Conservation (phyloP, 352 stramenopile species). For the Phytopythium kandeliae region DNA sequence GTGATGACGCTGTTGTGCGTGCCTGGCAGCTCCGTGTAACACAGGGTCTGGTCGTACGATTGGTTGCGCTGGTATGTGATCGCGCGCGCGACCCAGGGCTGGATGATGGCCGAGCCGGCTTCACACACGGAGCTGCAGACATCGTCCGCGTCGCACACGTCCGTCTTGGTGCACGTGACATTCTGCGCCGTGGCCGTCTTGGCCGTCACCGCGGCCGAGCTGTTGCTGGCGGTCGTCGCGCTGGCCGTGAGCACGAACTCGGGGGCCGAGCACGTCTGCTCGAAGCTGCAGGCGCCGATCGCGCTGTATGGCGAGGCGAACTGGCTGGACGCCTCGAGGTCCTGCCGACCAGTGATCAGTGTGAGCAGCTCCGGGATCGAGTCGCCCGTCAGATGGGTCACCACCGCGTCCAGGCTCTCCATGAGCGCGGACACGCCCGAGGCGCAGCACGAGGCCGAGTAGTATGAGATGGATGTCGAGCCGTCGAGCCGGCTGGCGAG, state of each 20-base stretch:
- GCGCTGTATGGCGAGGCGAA: slow-evolving; percentile 37
- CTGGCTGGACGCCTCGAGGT: slow-evolving; percentile 11
- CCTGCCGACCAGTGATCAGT: slow-evolving; percentile 35
- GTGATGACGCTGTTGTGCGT: slow-evolving; percentile 80
- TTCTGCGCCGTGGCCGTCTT: slow-evolving; percentile 35
- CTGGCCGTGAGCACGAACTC: slow-evolving; percentile 28
- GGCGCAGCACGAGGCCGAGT: slow-evolving; percentile 41
- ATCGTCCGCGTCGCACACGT: slow-evolving; percentile 51
- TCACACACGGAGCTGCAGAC: slow-evolving; percentile 66
- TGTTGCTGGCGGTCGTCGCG: slow-evolving; percentile 13
- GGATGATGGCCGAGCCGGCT: slow-evolving; percentile 44
- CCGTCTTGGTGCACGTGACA: slow-evolving; percentile 43
- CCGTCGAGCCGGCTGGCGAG: slow-evolving; percentile 32
- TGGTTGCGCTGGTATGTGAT: slow-evolving; percentile 64
- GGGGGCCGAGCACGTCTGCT: slow-evolving; percentile 29
- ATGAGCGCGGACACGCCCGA: slow-evolving; percentile 30
- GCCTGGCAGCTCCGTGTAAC: slow-evolving; percentile 51
- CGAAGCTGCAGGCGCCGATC: slow-evolving; percentile 36
- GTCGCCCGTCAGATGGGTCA: slow-evolving; percentile 38
- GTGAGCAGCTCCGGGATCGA: slow-evolving; percentile 47
- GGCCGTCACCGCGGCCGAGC: slow-evolving; percentile 7
- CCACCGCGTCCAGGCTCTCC: slow-evolving; percentile 38
- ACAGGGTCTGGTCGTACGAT: slow-evolving; percentile 67
- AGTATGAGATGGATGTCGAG: slow-evolving; percentile 30
- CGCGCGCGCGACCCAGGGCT: slow-evolving; percentile 47